phyloP scores from a whole-genome alignment of 2,329 filamentous ascomycete species.

The Xenoacremonium recifei region DNA sequence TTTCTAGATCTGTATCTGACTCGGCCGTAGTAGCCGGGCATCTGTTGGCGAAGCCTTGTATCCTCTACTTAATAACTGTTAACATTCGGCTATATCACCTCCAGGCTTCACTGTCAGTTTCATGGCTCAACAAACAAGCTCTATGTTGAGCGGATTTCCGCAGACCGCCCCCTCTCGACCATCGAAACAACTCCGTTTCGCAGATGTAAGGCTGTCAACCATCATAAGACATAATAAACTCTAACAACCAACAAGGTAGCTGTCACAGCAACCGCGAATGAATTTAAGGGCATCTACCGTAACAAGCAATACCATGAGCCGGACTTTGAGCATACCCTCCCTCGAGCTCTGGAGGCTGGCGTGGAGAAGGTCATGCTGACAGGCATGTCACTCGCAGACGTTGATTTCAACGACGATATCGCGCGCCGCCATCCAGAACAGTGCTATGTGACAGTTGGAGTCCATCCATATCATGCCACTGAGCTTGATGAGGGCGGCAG shows the following conservation, averaged over 20 bases:
- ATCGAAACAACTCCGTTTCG: conserved; percentile 20
- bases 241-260: conserved; percentile 27
- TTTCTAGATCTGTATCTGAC: neutral
- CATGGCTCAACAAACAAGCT: conserved; percentile 17
- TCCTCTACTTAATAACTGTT: no score
- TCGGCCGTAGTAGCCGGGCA: neutral
- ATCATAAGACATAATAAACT: neutral
- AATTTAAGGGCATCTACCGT: conserved; percentile 51
- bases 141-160: conserved; percentile 22
- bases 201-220: conserved; percentile 17
- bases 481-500: conserved; percentile 37
- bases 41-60: no score
- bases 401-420: conserved; percentile 26
- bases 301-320: conserved; percentile 46
- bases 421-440: conserved; percentile 26
- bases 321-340: conserved; percentile 42
- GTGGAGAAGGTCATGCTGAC: conserved; percentile 42
- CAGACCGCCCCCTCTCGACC: conserved; percentile 17
- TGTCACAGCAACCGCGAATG: conserved; percentile 37
- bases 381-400: conserved; percentile 36
- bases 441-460: conserved; percentile 46
- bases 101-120: neutral
- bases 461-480: conserved; percentile 49
- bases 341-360: conserved; percentile 38
- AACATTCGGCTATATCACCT: no score